Percentiles rank a stretch among this genome's conserved stretches.
Conservation (phyloP, 805 yeast species). For the Soucietia sequanensis region DNA sequence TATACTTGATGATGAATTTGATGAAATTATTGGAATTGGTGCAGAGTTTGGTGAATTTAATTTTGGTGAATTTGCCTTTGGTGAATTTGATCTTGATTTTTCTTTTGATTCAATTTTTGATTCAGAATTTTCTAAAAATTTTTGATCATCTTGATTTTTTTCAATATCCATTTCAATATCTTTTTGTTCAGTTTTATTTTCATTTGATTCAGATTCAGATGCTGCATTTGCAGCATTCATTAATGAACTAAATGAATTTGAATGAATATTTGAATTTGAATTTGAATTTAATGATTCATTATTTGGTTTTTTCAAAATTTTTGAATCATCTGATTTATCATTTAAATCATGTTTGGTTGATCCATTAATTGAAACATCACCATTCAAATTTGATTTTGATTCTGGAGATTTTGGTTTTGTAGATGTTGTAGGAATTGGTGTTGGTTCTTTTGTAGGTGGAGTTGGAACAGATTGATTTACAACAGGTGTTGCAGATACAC, state of each 20-base stretch:
- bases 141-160: too few species aligned
- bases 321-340: conserved; percentile 29
- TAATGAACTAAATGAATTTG: background rate
- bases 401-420: conserved; percentile 9
- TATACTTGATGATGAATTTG: conserved; percentile 4
- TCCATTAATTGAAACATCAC: too few species aligned
- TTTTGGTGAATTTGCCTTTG: background rate
- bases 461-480: too few species aligned
- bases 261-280: too few species aligned
- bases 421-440: background rate
- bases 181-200: conserved; percentile 1
- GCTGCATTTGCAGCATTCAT: conserved; percentile 2
- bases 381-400: background rate
- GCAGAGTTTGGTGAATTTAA: background rate
- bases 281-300: too few species aligned
- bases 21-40: too few species aligned
- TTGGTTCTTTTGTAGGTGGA: background rate
- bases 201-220: background rate
- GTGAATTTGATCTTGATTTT: background rate
- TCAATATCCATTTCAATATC: too few species aligned
- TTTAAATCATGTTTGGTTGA: conserved; percentile 37
- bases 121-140: too few species aligned
- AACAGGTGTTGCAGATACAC: conserved; percentile 6
- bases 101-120: background rate
- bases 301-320: conserved; percentile 24